Evolutionary conservation across 306 rosid genomes (phyloP).

Genomic region (Heteromeles arbutifolia): DNA sequence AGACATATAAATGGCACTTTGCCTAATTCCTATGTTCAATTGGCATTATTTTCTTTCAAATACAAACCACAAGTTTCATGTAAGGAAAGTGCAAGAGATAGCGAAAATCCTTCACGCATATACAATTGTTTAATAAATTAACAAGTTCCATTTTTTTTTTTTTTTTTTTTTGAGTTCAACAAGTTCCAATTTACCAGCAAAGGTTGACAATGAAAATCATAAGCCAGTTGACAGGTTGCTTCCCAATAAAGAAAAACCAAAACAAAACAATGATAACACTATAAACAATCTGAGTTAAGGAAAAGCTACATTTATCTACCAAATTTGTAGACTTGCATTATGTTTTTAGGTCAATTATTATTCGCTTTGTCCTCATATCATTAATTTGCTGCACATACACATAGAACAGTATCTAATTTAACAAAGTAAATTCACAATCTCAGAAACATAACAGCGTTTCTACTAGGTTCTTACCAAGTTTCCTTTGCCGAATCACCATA

Average conservation of each 20-base stretch:
- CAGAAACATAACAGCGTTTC: neutral
- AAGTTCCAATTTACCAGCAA: neutral
- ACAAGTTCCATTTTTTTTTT: neutral
- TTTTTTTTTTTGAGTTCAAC: neutral
- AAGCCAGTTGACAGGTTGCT: neutral
- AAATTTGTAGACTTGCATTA: neutral
- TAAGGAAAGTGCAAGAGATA: neutral
- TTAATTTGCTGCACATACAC: neutral
- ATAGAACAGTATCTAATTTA: neutral
- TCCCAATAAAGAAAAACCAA: neutral
- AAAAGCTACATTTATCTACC: neutral
- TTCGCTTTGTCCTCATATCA: neutral
- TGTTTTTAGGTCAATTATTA: neutral
- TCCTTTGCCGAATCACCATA: slow-evolving; percentile 44
- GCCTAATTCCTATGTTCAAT: neutral
- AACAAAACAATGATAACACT: neutral
- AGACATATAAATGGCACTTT: neutral
- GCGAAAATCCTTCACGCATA: neutral
- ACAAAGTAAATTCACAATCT: neutral
- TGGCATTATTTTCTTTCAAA: neutral
- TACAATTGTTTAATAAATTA: neutral
- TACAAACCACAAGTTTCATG: neutral
- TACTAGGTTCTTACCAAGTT: slow-evolving; percentile 37
- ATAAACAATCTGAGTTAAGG: neutral
- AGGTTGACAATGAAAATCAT: neutral